A percentile compares a stretch with the other conserved stretches of the same genome.
phyloP scores from a whole-genome alignment of 2,329 filamentous ascomycete genomes.

The Aspergillus felis region DNA sequence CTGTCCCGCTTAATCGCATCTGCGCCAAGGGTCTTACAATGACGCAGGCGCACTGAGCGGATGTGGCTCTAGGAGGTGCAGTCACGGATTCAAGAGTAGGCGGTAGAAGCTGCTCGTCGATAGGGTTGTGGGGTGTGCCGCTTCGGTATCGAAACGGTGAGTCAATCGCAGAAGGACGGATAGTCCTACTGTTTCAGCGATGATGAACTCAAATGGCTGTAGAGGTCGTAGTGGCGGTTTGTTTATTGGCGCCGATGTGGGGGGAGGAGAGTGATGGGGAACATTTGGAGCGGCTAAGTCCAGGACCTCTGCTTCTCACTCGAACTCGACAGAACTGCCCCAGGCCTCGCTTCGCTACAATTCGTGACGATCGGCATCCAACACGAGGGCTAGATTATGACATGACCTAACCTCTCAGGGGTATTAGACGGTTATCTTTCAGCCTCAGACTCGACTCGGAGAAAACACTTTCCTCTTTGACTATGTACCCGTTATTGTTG shows the following conservation, averaged over 20 bases:
- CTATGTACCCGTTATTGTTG: background rate
- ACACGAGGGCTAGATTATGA: background rate
- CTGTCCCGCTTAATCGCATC: constrained; percentile 7
- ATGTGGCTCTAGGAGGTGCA: constrained; percentile 1
- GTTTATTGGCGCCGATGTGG: constrained; percentile 9
- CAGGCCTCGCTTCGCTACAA: constrained; percentile 4
- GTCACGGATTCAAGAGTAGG: background rate
- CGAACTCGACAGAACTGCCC: background rate
- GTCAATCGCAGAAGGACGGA: background rate
- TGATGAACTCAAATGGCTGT: background rate
- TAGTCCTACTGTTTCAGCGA: background rate
- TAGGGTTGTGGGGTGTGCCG: background rate
- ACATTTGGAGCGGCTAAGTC: background rate
- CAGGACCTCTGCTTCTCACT: background rate
- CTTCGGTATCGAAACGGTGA: background rate
- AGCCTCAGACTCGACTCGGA: background rate
- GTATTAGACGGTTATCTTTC: background rate
- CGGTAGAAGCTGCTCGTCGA: constrained; percentile 1
- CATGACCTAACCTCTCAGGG: background rate
- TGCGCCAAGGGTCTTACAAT: constrained; percentile 11
- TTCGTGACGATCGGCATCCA: background rate
- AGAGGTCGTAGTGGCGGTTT: constrained; percentile 3
- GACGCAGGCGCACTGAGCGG: constrained; percentile 13
- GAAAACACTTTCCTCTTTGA: background rate
- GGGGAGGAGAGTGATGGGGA: constrained; percentile 5